Base-by-base conservation (phyloP, 106 monocot species). In the Cymbidium sinense region DNA sequence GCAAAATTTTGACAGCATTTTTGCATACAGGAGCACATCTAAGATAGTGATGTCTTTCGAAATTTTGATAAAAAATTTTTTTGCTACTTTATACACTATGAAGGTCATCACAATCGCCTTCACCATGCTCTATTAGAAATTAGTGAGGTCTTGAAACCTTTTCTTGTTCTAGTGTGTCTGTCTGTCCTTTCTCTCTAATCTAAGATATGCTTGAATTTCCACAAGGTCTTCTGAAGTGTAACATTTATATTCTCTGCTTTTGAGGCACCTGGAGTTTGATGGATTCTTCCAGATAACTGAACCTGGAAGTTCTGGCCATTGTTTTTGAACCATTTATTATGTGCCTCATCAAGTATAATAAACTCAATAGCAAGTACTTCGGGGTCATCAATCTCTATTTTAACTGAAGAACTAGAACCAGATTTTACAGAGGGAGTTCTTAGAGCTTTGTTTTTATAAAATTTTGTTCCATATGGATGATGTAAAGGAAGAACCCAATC, bases 281-380 rank as follows among this genome's bases (percentile, higher is more conserved):
- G 33, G 30, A 15, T 75, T 11, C 41, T 77, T 70, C n/a, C n/a
- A 9, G 81, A 76, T 58, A 94, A 65, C 30, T 79, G 85, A 70
- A 91, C 64, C 34, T 75, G 85, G 79, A 98, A 98, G 81, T 98
- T 98, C 76, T 83, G 77, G 19, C 96, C 96, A 92, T 92, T 88
- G 75, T 92, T 81, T 84, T 90, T 98, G 62, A 90, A 88, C 96
- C 96, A 98, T 87, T 75, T 94, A 70, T 98, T 88, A n/a, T 79
- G 83, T 79, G 82, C n/a, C 81, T 94, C 91, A 52, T 98, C 94
- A 74, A 87, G 10, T 73, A 98, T 71, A 51, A 98, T 90, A 87
- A 94, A 98, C 76, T 98, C 96, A 43, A 98, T 74, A 43, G 88
- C 89, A 84, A 92, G 69, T 76, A 90, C n/a, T n/a, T n/a, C n/a